Evolutionary conservation across 768 basidiomycete species (phyloP), one percentile per base, ranked within the genome.

Genomic region (Chalciporus chontae): DNA sequence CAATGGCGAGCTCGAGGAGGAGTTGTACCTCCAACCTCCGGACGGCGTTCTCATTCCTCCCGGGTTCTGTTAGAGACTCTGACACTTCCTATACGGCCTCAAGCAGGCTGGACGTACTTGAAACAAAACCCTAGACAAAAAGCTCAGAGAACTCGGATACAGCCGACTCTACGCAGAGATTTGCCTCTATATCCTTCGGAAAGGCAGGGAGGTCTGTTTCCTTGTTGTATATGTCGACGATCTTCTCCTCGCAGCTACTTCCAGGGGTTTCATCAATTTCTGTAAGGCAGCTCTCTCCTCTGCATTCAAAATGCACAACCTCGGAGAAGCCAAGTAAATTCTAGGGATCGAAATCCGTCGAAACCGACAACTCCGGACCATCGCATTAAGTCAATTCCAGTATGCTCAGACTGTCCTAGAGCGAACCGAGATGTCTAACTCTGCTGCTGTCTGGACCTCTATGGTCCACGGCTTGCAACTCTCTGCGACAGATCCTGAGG

Each of bases 281-380:
- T 8, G 26, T 3, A 44, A 44, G 24, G 13, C 9, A 2, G 27
- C 10, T 1, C 29, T 46, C 1, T 47, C 40, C 3, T 8, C 38
- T 2, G 2, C 36, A 0, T 51, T 51, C 32, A 51, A 47, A 42
- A 51, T 51, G 45, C 8, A 11, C 0, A 27, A 56, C 13, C 27
- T 56, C 8, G 47, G 45, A n/a, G 34, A 45, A 29, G 51, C 50
- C 23, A 44, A 50, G 14, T 66, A 53, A 52, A 45, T 73, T 3
- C 59, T 73, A 4, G 67, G 71, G 4, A 53, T 74, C 21, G 45
- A 67, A 36, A 55, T 75, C 48, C 43, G 41, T 4, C 37, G 65
- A 5, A 54, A 75, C 39, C 40, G 41, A 2, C 38, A 48, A 13
- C 39, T 46, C 1, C 46, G 52, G 0, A 68, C 63, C 9, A 59